Evolutionary conservation across 2,329 filamentous ascomycete species (phyloP), one percentile per base, ranked within the genome.

Genomic region (Aschersonia sp.): DNA sequence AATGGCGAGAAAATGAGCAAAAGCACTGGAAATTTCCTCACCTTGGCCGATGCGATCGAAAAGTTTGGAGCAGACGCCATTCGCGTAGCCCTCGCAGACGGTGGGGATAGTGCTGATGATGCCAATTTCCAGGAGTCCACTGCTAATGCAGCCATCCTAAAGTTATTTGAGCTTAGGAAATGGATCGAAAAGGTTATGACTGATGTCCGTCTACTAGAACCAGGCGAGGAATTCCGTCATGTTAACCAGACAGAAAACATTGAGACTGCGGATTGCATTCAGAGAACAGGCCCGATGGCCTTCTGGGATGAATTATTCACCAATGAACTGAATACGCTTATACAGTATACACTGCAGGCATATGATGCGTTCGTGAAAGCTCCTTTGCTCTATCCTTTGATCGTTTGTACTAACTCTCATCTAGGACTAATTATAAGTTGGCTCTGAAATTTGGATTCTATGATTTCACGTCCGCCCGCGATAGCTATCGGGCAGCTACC

Each of bases 1-100:
- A 98, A 98, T 63, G 90, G 90, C 45, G 87, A 95, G 63, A 98
- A 98, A 77, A 98, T 98, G 92, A 85, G 81, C 64, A 98, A 98
- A 72, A 90, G 84, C 47, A 96, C 89, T 0, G 92, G 92, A 52
- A 98, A 97, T 70, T 98, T 98, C 72, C 75, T 98, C 63, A 97
- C 92, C 9, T 73, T 97, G 47, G 76, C 81, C 47, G 86, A 96
- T 52, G 76, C 89, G 32, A 83, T 90, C 11, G 76, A 81, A 56
- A 98, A 98, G 65, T 98, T 92, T 58, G 92, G 92, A 59, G 90
- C 92, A 7, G 92, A 97, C 63, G 92, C 92, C 12, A 84, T 85
- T 42, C 79, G 90, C 61, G 85, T 97, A 57, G 88, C 89, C 4
- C 79, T 98, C 52, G 90, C 90, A n/a, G 92, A 98, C 64, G 88